Base-by-base conservation (phyloP, 2,329 filamentous ascomycete genomes). In the Stachybotrys chartarum region DNA sequence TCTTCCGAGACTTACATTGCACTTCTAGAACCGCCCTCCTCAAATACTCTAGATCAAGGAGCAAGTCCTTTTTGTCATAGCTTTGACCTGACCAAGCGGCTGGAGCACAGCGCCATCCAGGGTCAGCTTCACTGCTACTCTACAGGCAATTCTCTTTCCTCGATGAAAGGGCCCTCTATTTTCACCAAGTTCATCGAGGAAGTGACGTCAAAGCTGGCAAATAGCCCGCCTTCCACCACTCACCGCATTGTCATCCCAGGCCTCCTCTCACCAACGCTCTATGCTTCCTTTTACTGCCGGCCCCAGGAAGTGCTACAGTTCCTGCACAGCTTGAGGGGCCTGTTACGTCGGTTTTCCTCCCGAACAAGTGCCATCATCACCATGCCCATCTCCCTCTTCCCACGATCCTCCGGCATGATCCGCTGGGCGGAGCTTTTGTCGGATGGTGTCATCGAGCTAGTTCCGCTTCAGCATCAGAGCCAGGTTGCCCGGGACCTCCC, bases 161-260 rank as follows among this genome's bases (percentile, higher is more conserved):
- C 62, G 58, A 32, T 52, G 61, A 24, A 24, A 18, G 56, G 57
- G 1, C 73, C 57, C 30, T 57, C 63, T 0, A 59, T 63, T 0
- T 88, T 96, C 62, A 75, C 78, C 18, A 66, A 76, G 0, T 87
- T 96, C 55, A 72, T 95, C 49, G 71, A 75, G 42, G 76, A 81
- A 24, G 68, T 91, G 32, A 75, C 75, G 49, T 72, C 76, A 2
- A 82, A 76, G 56, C 76, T 90, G 57, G 74, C 75, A 45, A 78
- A 74, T 55, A 85, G 81, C 30, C 73, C 84, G 1, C 74, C 83
- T 1, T 78, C 79, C 8, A 81, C 78, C 2, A 76, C 94, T 32
- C 93, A 97, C 68, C 85, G 94, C 50, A 77, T 97, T 44, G 76
- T 97, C 50, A 78, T 97, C n/a, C 93, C 94, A 0, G 86, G 82